Conservation (phyloP, 2,329 filamentous ascomycete species). For the Cladosporium halotolerans region DNA sequence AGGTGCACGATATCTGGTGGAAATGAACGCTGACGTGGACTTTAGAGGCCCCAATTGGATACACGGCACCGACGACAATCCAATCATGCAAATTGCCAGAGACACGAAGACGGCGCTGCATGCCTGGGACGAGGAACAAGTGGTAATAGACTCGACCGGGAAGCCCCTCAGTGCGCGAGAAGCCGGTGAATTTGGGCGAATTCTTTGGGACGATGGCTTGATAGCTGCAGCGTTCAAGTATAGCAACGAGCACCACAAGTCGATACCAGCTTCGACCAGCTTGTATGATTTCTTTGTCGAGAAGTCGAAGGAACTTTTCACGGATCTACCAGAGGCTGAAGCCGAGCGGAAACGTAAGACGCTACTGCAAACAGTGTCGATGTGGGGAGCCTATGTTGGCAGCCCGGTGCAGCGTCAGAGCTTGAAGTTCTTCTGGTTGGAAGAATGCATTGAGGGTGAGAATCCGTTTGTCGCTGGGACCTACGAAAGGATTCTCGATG, state of each 20-base stretch:
- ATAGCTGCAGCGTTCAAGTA: slow-evolving; percentile 62
- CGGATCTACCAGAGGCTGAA: slow-evolving; percentile 26
- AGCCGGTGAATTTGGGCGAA: slow-evolving; percentile 35
- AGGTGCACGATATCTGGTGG: too few species aligned
- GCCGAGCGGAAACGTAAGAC: slow-evolving; percentile 44
- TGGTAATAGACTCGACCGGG: slow-evolving; percentile 54
- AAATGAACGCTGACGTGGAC: neutral
- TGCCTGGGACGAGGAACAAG: slow-evolving; percentile 49
- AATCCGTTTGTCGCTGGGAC: slow-evolving; percentile 59
- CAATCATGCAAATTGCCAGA: slow-evolving; percentile 60
- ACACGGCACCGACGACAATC: slow-evolving; percentile 65
- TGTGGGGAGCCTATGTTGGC: slow-evolving; percentile 68
- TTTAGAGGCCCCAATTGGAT: slow-evolving; percentile 71
- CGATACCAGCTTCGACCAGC: slow-evolving; percentile 48
- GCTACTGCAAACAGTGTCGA: slow-evolving; percentile 50
- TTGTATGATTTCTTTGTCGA: slow-evolving; percentile 53
- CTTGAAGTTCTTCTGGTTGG: slow-evolving; percentile 70
- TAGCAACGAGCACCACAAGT: slow-evolving; percentile 52
- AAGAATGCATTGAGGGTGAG: slow-evolving; percentile 69
- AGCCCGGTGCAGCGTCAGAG: slow-evolving; percentile 59
- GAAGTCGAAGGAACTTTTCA: slow-evolving; percentile 40
- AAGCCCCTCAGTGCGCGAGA: slow-evolving; percentile 41
- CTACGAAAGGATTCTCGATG: slow-evolving; percentile 54
- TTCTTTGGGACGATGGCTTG: slow-evolving; percentile 57
- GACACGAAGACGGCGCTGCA: slow-evolving; percentile 51